Base-by-base conservation (phyloP, 768 basidiomycete genomes). In the Pisolithus orientalis region DNA sequence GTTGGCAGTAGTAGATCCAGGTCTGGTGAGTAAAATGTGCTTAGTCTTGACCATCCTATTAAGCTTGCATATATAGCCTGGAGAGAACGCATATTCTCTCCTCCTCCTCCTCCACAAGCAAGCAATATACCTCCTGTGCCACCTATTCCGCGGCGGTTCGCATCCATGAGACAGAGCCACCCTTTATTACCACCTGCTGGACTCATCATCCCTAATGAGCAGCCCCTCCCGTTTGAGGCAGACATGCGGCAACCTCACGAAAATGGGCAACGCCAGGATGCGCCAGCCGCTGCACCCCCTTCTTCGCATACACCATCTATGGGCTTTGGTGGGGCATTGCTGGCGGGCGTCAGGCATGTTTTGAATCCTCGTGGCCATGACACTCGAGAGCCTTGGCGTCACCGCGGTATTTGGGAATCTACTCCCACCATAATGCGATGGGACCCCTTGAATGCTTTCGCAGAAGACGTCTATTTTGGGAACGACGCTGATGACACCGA, bases 291-390 rank as follows among this genome's bases (percentile, higher is more conserved):
- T 25, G 76, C 78, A 2, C 66, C 72, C 25, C 76, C 77, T 4
- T 82, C 82, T 42, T 81, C 81, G 54, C 75, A 77, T 51, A 67
- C 74, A 3, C 86, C 86, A 17, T 55, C 71, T 6, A 80, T 87
- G 74, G 82, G 82, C 13, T 65, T 87, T 24, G 85, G 85, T 7
- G 85, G 85, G 21, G 85, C 80, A 2, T 58, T 86, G 4, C 67
- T 85, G 6, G 72, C 83, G 9, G 60, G 70, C 16, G 67, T 68
- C 39, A 63, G 69, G 11, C 70, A 64, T 42, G 53, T 66, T 34
- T 56, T 65, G 6, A 50, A 37, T 24, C 56, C 56, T 39, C 59
- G 46, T 24, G 37, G 59, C 29, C 31, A 51, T 9, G 25, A 21
- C 27, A 32, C 28, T 4, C 10, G 46, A 16, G 59, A 59, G 24